These are phyloP conservation scores for Colletotrichum sp. DNA, from an alignment of 2,329 filamentous ascomycete genomes.

Conservation along the genomic window DNA sequence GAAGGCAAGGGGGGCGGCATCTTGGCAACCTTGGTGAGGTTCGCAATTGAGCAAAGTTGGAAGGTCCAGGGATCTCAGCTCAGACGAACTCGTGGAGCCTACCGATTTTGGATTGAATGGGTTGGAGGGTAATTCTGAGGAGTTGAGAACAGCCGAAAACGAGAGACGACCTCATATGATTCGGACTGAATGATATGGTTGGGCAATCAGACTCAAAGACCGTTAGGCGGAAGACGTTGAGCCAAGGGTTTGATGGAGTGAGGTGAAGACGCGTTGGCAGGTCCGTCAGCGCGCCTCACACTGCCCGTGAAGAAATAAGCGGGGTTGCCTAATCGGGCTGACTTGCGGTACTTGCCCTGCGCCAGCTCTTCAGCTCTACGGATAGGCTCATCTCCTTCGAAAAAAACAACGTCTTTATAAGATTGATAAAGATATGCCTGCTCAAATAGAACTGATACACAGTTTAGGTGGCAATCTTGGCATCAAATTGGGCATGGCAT, in stretches of 20 bases:
- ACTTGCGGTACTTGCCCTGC: background rate
- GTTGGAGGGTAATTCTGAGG: background rate
- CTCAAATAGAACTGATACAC: background rate
- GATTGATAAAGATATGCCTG: fast-evolving
- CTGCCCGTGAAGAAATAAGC: background rate
- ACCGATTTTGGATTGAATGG: background rate
- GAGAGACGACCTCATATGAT: background rate
- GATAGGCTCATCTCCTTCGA: background rate
- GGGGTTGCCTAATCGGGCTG: background rate
- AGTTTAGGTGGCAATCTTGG: background rate
- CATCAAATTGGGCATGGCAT: background rate
- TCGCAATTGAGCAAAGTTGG: background rate
- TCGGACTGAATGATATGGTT: background rate
- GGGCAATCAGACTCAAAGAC: background rate
- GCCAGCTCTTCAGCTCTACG: background rate
- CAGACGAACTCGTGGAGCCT: background rate
- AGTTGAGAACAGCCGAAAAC: background rate
- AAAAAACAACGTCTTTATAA: background rate
- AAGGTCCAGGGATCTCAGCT: background rate
- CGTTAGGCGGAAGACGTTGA: background rate
- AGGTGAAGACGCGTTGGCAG: slow-evolving; percentile 1
- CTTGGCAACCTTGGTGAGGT: background rate
- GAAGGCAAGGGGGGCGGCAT: background rate
- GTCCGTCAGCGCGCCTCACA: background rate
- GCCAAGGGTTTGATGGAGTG: background rate